These are phyloP conservation scores for Cryptosporidium bovis DNA, from an alignment of 169 alveolate species.

Conservation along the genomic window DNA sequence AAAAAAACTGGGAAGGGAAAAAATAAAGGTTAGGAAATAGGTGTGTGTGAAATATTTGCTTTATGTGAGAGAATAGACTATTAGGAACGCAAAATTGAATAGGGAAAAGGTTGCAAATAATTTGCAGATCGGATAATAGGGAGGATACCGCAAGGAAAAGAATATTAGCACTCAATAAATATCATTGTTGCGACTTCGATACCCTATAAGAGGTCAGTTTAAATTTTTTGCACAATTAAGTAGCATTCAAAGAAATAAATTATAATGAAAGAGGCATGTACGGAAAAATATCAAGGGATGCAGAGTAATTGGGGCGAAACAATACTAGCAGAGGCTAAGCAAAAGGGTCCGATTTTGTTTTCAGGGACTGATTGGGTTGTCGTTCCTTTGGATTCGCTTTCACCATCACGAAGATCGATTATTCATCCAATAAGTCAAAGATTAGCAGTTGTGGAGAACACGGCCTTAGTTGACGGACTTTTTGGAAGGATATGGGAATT, in stretches of 20 bases:
- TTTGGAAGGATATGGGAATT: constrained; percentile 82
- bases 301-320: constrained; percentile 47
- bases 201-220: too few species aligned
- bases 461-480: constrained; percentile 78
- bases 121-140: too few species aligned
- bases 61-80: too few species aligned
- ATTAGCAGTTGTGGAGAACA: constrained; percentile 79
- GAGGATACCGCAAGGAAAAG: too few species aligned
- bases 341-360: constrained; percentile 64
- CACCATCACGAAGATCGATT: constrained; percentile 61
- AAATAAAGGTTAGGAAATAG: too few species aligned
- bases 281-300: neutral
- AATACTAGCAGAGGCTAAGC: constrained; percentile 46
- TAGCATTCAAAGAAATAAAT: neutral
- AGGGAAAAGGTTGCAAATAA: too few species aligned
- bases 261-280: constrained; percentile 15
- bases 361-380: constrained; percentile 74
- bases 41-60: too few species aligned
- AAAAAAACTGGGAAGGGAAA: too few species aligned
- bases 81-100: too few species aligned
- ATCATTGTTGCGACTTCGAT: too few species aligned
- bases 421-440: constrained; percentile 81
- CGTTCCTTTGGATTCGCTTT: constrained; percentile 63
- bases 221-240: constrained; percentile 3
- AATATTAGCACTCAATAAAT: too few species aligned